These are phyloP conservation scores for Sphagnum tenellum DNA, from an alignment of 225 moss, liverwort and hornwort species.

Conservation along the genomic window DNA sequence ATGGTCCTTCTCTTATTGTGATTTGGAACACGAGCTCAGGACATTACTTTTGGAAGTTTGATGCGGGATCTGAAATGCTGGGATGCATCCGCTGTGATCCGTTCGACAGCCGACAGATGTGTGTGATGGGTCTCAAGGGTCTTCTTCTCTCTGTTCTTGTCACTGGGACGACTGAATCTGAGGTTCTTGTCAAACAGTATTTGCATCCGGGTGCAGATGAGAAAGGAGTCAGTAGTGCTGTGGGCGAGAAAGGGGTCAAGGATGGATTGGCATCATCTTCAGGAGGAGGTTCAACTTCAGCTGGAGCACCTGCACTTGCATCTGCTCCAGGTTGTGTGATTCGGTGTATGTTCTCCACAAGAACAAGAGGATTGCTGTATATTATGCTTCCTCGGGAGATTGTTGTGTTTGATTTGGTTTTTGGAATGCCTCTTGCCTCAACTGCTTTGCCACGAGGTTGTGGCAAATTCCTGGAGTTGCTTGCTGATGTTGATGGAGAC, in stretches of 20 bases:
- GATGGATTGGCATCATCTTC: slow-evolving; percentile 37
- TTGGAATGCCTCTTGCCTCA: slow-evolving; percentile 75
- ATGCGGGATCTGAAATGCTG: slow-evolving; percentile 71
- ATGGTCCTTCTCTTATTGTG: slow-evolving; percentile 79
- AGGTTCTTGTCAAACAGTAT: slow-evolving; percentile 66
- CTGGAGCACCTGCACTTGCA: slow-evolving; percentile 79
- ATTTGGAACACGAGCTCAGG: slow-evolving; percentile 75
- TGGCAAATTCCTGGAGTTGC: slow-evolving; percentile 67
- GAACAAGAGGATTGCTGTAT: slow-evolving; percentile 72
- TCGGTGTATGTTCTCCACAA: slow-evolving; percentile 76
- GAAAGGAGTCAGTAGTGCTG: slow-evolving; percentile 35
- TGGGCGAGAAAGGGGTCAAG: slow-evolving; percentile 39
- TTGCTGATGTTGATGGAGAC: slow-evolving; percentile 75
- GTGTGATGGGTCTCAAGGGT: slow-evolving; percentile 71
- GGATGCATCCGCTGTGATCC: slow-evolving; percentile 83
- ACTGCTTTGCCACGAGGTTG: slow-evolving; percentile 73
- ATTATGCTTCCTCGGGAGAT: slow-evolving; percentile 78
- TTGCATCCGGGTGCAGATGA: slow-evolving; percentile 63
- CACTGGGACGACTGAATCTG: slow-evolving; percentile 60
- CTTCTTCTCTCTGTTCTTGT: slow-evolving; percentile 69
- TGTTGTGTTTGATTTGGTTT: slow-evolving; percentile 79
- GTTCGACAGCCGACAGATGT: slow-evolving; percentile 83
- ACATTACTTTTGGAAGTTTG: slow-evolving; percentile 72
- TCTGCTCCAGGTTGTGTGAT: slow-evolving; percentile 55
- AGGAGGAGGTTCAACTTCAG: slow-evolving; percentile 37